A percentile compares a stretch with the other conserved stretches of the same genome.
phyloP scores from a whole-genome alignment of 805 yeast genomes.

The Barnettozyma sp. region DNA sequence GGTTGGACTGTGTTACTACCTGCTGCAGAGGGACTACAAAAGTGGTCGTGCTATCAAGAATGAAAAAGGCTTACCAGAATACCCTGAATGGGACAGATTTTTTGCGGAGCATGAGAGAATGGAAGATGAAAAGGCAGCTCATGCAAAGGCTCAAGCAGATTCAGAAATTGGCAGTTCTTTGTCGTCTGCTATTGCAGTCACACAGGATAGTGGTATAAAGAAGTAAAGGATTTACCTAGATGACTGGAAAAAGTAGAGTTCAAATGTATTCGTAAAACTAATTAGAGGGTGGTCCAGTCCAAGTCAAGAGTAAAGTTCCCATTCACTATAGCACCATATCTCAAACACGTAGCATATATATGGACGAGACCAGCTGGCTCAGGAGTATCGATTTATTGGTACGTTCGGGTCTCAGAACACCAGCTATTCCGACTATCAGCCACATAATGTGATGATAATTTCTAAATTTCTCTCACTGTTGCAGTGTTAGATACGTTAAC shows the following conservation, averaged over 20 bases:
- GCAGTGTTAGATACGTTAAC: neutral
- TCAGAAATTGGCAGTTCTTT: neutral
- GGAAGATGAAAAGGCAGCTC: slow-evolving; percentile 6
- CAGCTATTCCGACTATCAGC: too few species aligned
- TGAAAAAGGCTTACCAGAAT: slow-evolving; percentile 12
- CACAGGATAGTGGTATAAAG: neutral
- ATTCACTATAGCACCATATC: too few species aligned
- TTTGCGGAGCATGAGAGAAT: slow-evolving; percentile 8
- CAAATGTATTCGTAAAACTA: neutral
- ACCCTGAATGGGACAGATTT: slow-evolving; percentile 13
- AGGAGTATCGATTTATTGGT: too few species aligned
- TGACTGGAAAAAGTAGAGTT: neutral
- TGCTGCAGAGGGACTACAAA: slow-evolving; percentile 35
- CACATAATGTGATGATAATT: too few species aligned
- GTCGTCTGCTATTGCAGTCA: neutral
- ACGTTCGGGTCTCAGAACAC: too few species aligned
- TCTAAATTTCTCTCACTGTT: too few species aligned
- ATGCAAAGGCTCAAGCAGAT: neutral
- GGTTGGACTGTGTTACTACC: slow-evolving; percentile 16
- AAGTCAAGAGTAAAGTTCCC: too few species aligned
- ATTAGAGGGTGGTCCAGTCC: too few species aligned
- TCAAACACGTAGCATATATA: too few species aligned
- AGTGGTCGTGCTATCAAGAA: slow-evolving; percentile 15
- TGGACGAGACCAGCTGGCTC: too few species aligned
- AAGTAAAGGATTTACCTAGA: slow-evolving; percentile 1